A percentile compares a stretch with the other conserved stretches of the same genome.
phyloP scores from a whole-genome alignment of 441 rosid species.

The Adansonia grandidieri region DNA sequence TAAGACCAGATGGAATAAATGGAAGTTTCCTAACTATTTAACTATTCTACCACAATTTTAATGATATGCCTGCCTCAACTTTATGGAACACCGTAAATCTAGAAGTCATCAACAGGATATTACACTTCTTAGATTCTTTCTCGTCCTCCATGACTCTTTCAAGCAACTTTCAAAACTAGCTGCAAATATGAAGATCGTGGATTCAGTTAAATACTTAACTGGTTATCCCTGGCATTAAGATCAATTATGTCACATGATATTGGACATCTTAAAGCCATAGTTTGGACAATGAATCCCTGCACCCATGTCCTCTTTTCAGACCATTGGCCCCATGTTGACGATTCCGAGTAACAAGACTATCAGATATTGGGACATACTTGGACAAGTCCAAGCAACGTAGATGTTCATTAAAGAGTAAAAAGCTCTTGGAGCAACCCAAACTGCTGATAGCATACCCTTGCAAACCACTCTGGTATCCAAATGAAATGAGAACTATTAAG shows the following conservation, averaged over 20 bases:
- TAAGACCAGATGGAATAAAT: too few relatives aligned
- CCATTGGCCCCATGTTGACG: too few relatives aligned
- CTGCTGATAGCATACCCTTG: not conserved
- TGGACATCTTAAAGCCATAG: not conserved
- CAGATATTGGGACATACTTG: not conserved
- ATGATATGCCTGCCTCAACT: constrained; percentile 43
- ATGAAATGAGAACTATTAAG: not conserved
- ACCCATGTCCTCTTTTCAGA: not conserved
- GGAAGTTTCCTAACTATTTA: too few relatives aligned
- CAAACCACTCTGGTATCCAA: not conserved
- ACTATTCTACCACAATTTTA: constrained; percentile 18
- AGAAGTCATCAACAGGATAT: constrained; percentile 58
- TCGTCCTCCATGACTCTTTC: constrained; percentile 69
- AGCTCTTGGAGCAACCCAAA: not conserved
- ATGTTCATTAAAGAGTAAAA: not conserved
- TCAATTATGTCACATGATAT: not conserved
- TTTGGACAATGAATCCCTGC: not conserved
- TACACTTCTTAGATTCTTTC: constrained; percentile 62
- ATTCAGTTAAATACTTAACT: not conserved
- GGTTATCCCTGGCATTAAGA: not conserved
- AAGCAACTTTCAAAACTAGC: constrained; percentile 65
- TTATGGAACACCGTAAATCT: constrained; percentile 48
- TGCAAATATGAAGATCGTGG: constrained; percentile 36
- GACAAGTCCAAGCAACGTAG: not conserved
- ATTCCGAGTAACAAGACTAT: too few relatives aligned